Evolutionary conservation across 2,329 filamentous ascomycete genomes (phyloP), one percentile per base, ranked within the genome.

Genomic region (Tolypocladium tropicale): DNA sequence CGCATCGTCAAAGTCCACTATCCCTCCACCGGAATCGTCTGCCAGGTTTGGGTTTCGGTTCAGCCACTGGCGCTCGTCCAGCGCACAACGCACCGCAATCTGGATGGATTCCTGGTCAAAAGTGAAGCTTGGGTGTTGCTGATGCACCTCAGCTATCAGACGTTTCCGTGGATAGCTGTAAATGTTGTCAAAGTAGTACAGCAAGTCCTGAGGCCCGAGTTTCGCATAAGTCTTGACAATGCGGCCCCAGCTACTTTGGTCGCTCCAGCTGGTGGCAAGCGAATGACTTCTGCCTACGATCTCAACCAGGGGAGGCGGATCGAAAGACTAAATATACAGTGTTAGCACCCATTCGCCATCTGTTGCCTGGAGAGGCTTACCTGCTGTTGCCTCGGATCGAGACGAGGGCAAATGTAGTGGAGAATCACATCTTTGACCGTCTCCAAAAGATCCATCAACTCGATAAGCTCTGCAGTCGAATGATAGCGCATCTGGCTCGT

Each of bases 201-300:
- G 72, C n/a, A 83, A 70, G 55, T 78, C 71, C 12, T 71, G 65
- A 0, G 80, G 80, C 5, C 72, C 69, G 9, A 82, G 70, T 66
- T 81, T 82, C 61, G 77, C 68, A 57, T 75, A 75, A 1, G 74
- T 76, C 58, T 74, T 73, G 43, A 76, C 64, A 36, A 76, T 71
- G 21, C 73, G 71, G 16, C 67, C 65, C 68, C 70, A 72, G 52
- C 62, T 63, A 53, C 68, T 70, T 54, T 71, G 67, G 46, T 73
- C 70, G 16, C 60, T 66, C 71, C 71, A 74, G 36, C 68, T 66
- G 5, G 64, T 63, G 36, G 61, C 52, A n/a, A 72, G 58, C 4
- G 70, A 72, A 23, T 65, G 62, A n/a, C 62, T 61, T 48, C 70
- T 62, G 49, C 64, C 63, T 5, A 58, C 54, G 50, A 60, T 54